phyloP scores from a whole-genome alignment of 78 protist species.

The Thecamonas trahens region DNA sequence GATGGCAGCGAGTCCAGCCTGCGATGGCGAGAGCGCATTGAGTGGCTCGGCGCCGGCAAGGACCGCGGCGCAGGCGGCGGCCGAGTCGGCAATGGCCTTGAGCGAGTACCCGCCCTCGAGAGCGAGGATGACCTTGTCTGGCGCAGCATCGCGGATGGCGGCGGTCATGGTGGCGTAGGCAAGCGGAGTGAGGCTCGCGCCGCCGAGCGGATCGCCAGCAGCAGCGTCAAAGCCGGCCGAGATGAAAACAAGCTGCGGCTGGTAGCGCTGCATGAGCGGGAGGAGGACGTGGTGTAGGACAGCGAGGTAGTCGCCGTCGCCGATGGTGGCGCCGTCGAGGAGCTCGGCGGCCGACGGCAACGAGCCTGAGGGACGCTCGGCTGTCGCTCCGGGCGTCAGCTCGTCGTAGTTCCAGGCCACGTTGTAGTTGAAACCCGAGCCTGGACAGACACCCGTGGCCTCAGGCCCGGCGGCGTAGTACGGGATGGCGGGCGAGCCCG shows the following conservation, averaged over 20 bases:
- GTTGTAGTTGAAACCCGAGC: conserved; percentile 50
- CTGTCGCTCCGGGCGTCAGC: too few relatives aligned
- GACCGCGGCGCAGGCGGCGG: too few relatives aligned
- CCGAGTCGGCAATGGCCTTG: background rate
- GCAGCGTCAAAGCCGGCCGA: conserved; percentile 72
- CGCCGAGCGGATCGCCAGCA: conserved; percentile 37
- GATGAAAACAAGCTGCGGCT: conserved; percentile 49
- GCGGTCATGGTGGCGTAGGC: conserved; percentile 16
- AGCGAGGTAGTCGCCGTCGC: conserved; percentile 42
- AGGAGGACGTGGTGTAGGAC: conserved; percentile 27
- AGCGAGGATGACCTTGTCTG: conserved; percentile 17
- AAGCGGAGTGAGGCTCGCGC: conserved; percentile 21
- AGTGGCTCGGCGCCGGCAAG: too few relatives aligned
- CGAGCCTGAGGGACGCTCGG: too few relatives aligned
- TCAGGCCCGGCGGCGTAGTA: too few relatives aligned
- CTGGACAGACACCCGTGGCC: conserved; percentile 45
- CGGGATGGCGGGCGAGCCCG: too few relatives aligned
- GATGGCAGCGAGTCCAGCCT: too few relatives aligned
- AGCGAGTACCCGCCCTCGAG: conserved; percentile 42
- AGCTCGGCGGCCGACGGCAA: too few relatives aligned
- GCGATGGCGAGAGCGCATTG: too few relatives aligned
- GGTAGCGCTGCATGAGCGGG: conserved; percentile 37
- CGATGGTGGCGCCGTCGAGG: too few relatives aligned
- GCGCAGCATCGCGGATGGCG: background rate
- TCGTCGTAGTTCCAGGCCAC: conserved; percentile 33